Evolutionary conservation across 805 yeast genomes (phyloP).

Genomic region (Candida silvicultrix): DNA sequence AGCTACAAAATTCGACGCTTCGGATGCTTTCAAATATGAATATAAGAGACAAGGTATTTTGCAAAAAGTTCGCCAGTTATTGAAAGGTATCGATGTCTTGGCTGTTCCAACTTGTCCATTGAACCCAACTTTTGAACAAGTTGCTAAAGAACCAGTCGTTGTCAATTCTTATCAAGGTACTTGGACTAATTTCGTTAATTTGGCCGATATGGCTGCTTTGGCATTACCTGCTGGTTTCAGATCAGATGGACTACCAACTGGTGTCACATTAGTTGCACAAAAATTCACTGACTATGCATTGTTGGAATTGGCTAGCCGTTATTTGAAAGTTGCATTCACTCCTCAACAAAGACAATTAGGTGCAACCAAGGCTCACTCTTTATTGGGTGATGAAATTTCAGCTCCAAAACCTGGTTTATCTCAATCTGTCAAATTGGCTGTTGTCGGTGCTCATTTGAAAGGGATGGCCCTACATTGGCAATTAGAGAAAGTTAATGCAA

Average conservation of each 20-base stretch:
- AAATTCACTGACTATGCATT: constrained; percentile 88
- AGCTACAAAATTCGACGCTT: constrained; percentile 76
- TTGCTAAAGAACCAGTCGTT: constrained; percentile 69
- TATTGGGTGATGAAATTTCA: constrained; percentile 38
- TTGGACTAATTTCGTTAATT: constrained; percentile 95
- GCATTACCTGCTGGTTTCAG: constrained; percentile 91
- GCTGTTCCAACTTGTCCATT: constrained; percentile 93
- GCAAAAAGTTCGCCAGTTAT: constrained; percentile 49
- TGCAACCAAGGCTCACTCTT: constrained; percentile 27
- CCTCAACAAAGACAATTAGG: constrained; percentile 53
- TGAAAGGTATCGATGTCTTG: constrained; percentile 63
- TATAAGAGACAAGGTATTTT: constrained; percentile 80
- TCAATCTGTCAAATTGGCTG: constrained; percentile 54
- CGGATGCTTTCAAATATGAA: constrained; percentile 78
- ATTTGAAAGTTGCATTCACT: constrained; percentile 43
- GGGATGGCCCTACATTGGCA: constrained; percentile 95
- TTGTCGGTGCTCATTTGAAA: constrained; percentile 91
- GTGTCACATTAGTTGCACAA: constrained; percentile 77
- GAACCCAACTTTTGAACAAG: constrained; percentile 74
- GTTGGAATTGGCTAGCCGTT: constrained; percentile 73
- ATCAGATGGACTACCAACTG: constrained; percentile 82
- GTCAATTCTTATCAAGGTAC: constrained; percentile 93
- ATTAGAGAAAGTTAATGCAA: constrained; percentile 75
- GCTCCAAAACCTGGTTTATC: constrained; percentile 35
- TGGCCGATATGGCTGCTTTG: constrained; percentile 88